Evolutionary conservation across 768 basidiomycete species (phyloP).

Genomic region (Lentinula guzmanii): DNA sequence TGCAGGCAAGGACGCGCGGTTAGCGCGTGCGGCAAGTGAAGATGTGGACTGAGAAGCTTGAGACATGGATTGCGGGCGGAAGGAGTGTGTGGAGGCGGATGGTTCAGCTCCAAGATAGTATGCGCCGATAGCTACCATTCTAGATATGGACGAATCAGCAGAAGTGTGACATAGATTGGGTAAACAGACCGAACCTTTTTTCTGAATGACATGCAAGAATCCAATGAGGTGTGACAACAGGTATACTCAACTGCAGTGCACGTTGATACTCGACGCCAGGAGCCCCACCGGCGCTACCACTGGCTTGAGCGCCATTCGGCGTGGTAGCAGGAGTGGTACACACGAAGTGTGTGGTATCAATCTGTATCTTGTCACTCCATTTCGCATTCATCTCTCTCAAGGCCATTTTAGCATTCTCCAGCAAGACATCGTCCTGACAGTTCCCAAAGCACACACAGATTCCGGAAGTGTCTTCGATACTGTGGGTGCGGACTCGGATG

Average conservation of each 20-base stretch:
- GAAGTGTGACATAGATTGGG: background rate
- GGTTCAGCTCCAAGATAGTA: conserved; percentile 77
- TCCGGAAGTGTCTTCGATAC: conserved; percentile 92
- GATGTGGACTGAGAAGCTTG: conserved; percentile 41
- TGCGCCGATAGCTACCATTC: conserved; percentile 81
- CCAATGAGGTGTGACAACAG: conserved; percentile 94
- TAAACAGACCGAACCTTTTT: conserved; percentile 50
- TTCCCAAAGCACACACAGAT: conserved; percentile 94
- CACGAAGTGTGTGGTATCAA: conserved; percentile 98
- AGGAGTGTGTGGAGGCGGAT: conserved; percentile 37
- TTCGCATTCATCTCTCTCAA: conserved; percentile 82
- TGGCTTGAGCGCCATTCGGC: conserved; percentile 47
- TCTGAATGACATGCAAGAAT: conserved; percentile 83
- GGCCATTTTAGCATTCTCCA: conserved; percentile 79
- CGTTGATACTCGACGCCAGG: conserved; percentile 90
- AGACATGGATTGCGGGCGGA: conserved; percentile 73
- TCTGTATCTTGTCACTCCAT: conserved; percentile 90
- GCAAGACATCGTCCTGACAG: conserved; percentile 66
- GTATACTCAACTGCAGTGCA: conserved; percentile 90
- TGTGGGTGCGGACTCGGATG: conserved; percentile 82
- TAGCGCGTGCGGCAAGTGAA: conserved; percentile 30
- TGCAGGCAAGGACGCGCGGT: conserved; percentile 66
- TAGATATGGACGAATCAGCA: conserved; percentile 19
- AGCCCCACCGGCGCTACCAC: conserved; percentile 45
- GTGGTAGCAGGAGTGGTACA: conserved; percentile 84